Evolutionary conservation across 2,329 filamentous ascomycete species (phyloP).

Genomic region (Colletotrichum orbiculare): DNA sequence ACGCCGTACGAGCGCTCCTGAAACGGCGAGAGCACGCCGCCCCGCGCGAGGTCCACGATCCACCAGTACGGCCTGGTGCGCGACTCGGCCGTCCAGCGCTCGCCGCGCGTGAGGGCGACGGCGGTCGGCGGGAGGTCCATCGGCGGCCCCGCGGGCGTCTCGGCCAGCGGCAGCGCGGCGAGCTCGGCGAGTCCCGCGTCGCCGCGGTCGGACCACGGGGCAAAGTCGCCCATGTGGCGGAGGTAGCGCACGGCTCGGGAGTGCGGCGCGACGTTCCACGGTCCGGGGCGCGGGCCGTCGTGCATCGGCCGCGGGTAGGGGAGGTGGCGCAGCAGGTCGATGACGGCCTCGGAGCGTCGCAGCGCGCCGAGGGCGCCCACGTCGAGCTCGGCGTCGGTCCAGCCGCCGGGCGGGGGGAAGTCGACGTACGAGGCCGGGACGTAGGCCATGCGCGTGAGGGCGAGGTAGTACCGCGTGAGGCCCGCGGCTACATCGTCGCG

Average conservation of each 20-base stretch:
- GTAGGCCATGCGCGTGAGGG: constrained; percentile 23
- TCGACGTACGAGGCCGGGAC: constrained; percentile 23
- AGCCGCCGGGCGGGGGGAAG: constrained; percentile 26
- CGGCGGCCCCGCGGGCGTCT: constrained; percentile 18
- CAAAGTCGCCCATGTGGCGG: constrained; percentile 26
- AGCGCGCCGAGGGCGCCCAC: constrained; percentile 29
- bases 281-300: constrained; percentile 32
- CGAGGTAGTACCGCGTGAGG: constrained; percentile 26
- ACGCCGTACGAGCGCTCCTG: constrained; percentile 14
- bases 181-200: constrained; percentile 28
- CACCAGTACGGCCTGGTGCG: constrained; percentile 24
- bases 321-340: constrained; percentile 32
- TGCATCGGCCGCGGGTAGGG: constrained; percentile 33
- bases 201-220: constrained; percentile 31
- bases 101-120: constrained; percentile 22
- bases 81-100: neutral
- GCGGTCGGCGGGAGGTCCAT: constrained; percentile 30
- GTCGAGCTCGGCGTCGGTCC: constrained; percentile 33
- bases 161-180: constrained; percentile 15
- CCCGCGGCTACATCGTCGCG: constrained; percentile 27
- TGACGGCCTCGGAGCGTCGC: constrained; percentile 30
- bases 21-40: constrained; percentile 22
- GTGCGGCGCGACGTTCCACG: constrained; percentile 30
- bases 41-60: constrained; percentile 30
- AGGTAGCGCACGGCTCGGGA: constrained; percentile 32